Base-by-base conservation (phyloP, 1,284 basidiomycete species). In the Coniophora puteana region DNA sequence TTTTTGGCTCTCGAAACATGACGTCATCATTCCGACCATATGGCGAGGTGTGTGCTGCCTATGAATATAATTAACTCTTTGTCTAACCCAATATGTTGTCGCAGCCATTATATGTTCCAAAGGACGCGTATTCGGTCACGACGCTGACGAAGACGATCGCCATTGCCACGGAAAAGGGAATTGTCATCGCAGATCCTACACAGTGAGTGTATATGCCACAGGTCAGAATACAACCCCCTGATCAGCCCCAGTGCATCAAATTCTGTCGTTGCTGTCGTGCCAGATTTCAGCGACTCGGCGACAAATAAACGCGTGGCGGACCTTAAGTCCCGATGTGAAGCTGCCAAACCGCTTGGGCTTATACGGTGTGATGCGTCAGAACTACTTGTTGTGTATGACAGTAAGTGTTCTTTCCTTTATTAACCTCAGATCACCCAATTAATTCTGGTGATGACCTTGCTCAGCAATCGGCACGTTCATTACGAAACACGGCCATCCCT, bases 391-490 rank as follows among this genome's bases (percentile, higher is more conserved):
- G 57, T 90, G 14, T 90, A 83, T 48, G 83, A 90, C 47, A 72
- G 86, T 84, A 44, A 50, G 80, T 57, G 27, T 23, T 16, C 21
- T 38, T 38, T 28, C 22, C 13, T 24, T 23, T 41, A 17, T 6
- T 10, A 32, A 35, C 8, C 22, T 8, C 13, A n/a, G n/a, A 7
- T 12, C 18, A 22, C 20, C 33, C 34, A 14, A 16, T 13, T 22
- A 21, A 14, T 12, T 2, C 14, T 27, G n/a, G 25, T 33, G 22
- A 30, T 14, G 8, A 11, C n/a, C 39, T 31, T 13, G 16, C 2
- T 17, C 14, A 80, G 78, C 61, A 23, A 57, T 88, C 27, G 88
- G 85, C 11, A 86, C 77, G 52, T 89, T 84, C 57, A 76, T 89
- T 51, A 75, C 80, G 41, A 80, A 78, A 41, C 70, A 79, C 48